Percentiles rank a stretch among this genome's conserved stretches.
Conservation (phyloP, 2,329 filamentous ascomycete species). For the Cladobotryum protrusum region DNA sequence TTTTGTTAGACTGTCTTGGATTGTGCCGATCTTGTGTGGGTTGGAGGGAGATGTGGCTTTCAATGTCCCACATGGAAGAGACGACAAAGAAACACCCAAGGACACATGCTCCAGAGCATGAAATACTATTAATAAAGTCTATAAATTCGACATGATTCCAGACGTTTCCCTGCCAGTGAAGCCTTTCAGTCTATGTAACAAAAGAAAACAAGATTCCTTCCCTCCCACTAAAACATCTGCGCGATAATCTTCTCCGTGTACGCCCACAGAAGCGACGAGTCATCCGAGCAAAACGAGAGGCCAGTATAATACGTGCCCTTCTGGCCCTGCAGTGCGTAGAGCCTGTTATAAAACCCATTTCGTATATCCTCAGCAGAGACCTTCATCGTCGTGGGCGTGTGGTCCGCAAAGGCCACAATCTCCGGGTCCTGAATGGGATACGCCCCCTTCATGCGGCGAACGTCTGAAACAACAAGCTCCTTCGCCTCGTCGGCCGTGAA, state of each 20-base stretch:
- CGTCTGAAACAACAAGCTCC: slow-evolving; percentile 9
- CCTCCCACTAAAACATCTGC: neutral
- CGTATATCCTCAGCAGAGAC: slow-evolving; percentile 23
- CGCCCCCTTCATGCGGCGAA: slow-evolving; percentile 8
- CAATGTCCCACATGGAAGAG: too few species aligned
- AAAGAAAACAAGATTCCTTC: neutral
- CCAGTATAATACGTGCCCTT: slow-evolving; percentile 33
- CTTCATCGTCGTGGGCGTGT: slow-evolving; percentile 21
- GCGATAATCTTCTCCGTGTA: slow-evolving; percentile 16
- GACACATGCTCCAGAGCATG: too few species aligned
- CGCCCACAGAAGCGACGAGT: slow-evolving; percentile 19
- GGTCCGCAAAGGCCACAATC: slow-evolving; percentile 25
- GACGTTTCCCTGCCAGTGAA: too few species aligned
- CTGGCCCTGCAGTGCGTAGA: slow-evolving; percentile 29
- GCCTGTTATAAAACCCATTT: slow-evolving; percentile 27
- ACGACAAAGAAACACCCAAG: too few species aligned
- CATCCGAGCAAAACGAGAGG: slow-evolving; percentile 16
- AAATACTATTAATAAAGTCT: too few species aligned
- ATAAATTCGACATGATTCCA: too few species aligned
- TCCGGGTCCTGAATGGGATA: slow-evolving; percentile 11
- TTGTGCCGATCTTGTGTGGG: too few species aligned
- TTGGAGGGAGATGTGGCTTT: too few species aligned
- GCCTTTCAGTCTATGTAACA: too few species aligned
- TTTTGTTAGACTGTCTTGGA: too few species aligned
- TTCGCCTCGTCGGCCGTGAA: slow-evolving; percentile 13